A percentile compares a stretch with the other conserved stretches of the same genome.
These are phyloP conservation scores for Penicillium decumbens DNA, from an alignment of 2,329 filamentous ascomycete genomes.

Conservation along the genomic window DNA sequence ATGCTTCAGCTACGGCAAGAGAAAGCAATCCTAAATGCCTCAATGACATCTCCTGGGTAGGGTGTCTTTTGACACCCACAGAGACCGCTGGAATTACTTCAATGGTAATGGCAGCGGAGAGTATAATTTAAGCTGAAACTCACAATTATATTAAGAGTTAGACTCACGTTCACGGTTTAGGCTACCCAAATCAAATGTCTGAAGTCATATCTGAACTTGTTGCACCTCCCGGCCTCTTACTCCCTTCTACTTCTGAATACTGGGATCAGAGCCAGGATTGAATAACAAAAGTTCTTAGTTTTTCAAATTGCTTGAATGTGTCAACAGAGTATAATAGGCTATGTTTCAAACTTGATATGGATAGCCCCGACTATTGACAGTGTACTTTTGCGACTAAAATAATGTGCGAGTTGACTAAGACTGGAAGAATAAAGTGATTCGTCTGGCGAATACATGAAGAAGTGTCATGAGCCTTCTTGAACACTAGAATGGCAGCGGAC, in stretches of 20 bases:
- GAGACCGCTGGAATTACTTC: not conserved
- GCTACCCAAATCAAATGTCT: not conserved
- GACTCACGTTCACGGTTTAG: not conserved
- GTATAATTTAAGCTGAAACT: not conserved
- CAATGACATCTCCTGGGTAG: not conserved
- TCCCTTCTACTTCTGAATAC: not conserved
- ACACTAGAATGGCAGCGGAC: not conserved
- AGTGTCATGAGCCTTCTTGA: not conserved
- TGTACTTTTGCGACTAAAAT: not conserved
- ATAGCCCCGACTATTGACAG: not conserved
- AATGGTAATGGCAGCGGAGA: not conserved
- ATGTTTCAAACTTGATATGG: not conserved
- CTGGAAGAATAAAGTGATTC: not conserved
- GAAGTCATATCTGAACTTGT: not conserved
- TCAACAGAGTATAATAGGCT: not conserved
- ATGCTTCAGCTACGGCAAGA: not conserved
- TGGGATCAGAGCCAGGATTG: not conserved
- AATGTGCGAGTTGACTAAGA: not conserved
- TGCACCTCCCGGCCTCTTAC: not conserved
- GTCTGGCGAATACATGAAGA: not conserved
- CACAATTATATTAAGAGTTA: not conserved
- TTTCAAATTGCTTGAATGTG: not conserved
- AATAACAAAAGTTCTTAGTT: not conserved
- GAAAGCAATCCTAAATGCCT: not conserved
- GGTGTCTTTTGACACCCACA: too few species aligned